Conservation (phyloP, 2,329 filamentous ascomycete genomes). For the Aspergillus melleus region DNA sequence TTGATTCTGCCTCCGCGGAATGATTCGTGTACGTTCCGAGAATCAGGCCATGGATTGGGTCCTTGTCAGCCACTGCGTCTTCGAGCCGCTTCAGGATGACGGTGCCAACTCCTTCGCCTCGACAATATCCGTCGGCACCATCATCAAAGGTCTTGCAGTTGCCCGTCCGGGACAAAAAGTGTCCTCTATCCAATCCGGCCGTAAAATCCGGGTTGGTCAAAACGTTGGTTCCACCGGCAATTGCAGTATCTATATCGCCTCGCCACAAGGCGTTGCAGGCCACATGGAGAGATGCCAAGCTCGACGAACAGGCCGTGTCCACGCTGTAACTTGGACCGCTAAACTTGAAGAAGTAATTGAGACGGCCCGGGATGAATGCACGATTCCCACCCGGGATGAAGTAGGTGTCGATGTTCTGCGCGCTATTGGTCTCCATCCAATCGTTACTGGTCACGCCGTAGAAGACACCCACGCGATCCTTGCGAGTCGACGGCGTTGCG, state of each 20-base stretch:
- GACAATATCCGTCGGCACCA: constrained; percentile 78
- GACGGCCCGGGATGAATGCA: constrained; percentile 40
- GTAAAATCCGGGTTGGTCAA: constrained; percentile 81
- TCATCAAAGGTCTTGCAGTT: constrained; percentile 80
- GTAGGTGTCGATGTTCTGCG: constrained; percentile 70
- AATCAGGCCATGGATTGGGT: constrained; percentile 68
- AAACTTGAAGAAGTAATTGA: constrained; percentile 71
- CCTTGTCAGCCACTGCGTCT: constrained; percentile 73
- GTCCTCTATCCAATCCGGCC: constrained; percentile 70
- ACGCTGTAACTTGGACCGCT: constrained; percentile 69
- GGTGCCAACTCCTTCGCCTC: constrained; percentile 72
- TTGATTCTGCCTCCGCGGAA: constrained; percentile 76
- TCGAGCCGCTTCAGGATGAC: constrained; percentile 77
- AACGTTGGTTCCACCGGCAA: constrained; percentile 74
- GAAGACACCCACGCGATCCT: constrained; percentile 68
- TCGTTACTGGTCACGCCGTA: constrained; percentile 76
- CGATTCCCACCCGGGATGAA: constrained; percentile 64
- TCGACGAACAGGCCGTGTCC: constrained; percentile 78
- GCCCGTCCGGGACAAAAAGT: constrained; percentile 75
- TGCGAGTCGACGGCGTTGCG: constrained; percentile 65
- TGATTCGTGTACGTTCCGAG: constrained; percentile 76
- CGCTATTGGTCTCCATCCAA: constrained; percentile 73
- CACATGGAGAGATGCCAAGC: constrained; percentile 68
- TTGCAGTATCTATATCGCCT: constrained; percentile 76
- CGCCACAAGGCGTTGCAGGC: constrained; percentile 72